phyloP scores from a whole-genome alignment of 495 filamentous ascomycete genomes.

The Letharia lupina region DNA sequence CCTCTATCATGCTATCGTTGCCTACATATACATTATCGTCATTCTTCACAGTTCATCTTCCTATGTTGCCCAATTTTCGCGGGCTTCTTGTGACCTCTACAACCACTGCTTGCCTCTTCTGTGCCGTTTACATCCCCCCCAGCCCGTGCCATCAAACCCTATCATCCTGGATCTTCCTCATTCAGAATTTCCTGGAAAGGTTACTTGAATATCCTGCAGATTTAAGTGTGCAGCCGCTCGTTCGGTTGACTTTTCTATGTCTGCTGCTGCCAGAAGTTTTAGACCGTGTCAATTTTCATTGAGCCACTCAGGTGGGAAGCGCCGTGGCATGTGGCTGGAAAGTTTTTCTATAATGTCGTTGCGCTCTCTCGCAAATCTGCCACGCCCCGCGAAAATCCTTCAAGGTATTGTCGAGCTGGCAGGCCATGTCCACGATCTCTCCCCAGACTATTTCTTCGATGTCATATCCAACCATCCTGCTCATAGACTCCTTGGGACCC shows the following conservation, averaged over 20 bases:
- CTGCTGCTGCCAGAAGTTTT: not conserved
- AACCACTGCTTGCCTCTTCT: no score
- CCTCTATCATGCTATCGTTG: no score
- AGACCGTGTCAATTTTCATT: not conserved
- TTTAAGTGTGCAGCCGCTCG: not conserved
- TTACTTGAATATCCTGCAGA: not conserved
- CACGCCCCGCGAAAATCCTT: conserved; percentile 16
- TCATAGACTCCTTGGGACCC: conserved; percentile 38
- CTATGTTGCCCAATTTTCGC: no score
- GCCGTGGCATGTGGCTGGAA: conserved; percentile 5
- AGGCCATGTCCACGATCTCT: conserved; percentile 27
- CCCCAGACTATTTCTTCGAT: conserved; percentile 33
- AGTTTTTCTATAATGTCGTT: conserved; percentile 7
- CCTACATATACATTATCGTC: no score
- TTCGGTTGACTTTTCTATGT: not conserved
- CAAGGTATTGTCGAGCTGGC: conserved; percentile 17
- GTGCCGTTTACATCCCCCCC: no score
- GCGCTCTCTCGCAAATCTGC: conserved; percentile 17
- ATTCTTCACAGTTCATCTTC: no score
- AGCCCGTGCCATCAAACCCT: no score
- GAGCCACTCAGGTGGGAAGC: not conserved
- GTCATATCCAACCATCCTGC: conserved; percentile 28
- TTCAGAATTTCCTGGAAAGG: not conserved
- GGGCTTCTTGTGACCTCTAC: no score
- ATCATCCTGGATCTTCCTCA: not conserved